phyloP scores from a whole-genome alignment of 306 rosid species.

The Mimosa pudica region DNA sequence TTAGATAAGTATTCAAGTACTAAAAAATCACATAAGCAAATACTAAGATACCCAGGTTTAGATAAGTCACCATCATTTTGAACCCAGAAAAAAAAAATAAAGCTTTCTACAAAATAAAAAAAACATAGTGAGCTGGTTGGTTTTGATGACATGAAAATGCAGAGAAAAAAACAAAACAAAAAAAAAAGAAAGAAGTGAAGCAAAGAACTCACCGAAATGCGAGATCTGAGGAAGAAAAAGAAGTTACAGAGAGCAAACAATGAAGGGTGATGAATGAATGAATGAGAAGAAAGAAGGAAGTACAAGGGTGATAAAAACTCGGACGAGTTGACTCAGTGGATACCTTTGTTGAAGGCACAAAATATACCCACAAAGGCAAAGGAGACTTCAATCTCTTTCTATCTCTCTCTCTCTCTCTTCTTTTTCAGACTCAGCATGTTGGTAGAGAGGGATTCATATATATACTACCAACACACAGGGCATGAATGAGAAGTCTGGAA shows the following conservation, averaged over 20 bases:
- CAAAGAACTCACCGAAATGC: slow-evolving; percentile 51
- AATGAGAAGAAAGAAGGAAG: neutral
- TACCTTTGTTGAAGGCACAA: slow-evolving; percentile 27
- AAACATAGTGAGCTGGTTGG: neutral
- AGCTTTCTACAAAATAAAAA: neutral
- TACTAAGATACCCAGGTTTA: neutral
- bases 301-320: slow-evolving; percentile 39
- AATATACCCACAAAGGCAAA: slow-evolving; percentile 15
- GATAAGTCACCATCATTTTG: neutral
- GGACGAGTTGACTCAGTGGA: slow-evolving; percentile 53
- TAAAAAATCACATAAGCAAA: neutral
- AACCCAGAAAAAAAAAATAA: neutral
- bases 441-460: too few relatives aligned
- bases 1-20: neutral
- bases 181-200: slow-evolving; percentile 16
- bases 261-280: neutral
- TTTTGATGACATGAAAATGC: neutral
- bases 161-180: neutral
- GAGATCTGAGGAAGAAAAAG: slow-evolving; percentile 51
- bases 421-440: neutral
- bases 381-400: slow-evolving; percentile 10
- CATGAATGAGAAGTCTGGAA: slow-evolving; percentile 65
- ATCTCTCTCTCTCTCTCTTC: neutral
- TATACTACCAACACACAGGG: neutral
- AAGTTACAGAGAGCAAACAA: neutral